phyloP scores from a whole-genome alignment of 1,139 yeast genomes.

The Saccharomyces pastorianus region DNA sequence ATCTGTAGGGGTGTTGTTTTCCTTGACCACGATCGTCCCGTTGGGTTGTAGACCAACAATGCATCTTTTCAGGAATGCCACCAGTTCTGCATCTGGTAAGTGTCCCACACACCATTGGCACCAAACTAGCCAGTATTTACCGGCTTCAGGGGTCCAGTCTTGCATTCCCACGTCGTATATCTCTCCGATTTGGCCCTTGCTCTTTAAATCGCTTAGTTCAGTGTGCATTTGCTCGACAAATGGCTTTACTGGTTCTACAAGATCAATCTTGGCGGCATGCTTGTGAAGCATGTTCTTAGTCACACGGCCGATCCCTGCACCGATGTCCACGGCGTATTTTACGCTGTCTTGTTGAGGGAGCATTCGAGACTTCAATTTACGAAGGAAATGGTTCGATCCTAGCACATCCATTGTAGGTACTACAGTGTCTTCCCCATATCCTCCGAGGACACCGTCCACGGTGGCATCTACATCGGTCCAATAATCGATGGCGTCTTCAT shows the following conservation, averaged over 20 bases:
- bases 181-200: constrained; percentile 63
- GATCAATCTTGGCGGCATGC: constrained; percentile 70
- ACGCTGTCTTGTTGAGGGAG: constrained; percentile 44
- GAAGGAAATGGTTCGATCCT: constrained; percentile 75
- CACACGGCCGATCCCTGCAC: constrained; percentile 94
- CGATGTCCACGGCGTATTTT: constrained; percentile 72
- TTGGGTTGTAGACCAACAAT: constrained; percentile 58
- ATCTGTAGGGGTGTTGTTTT: constrained; percentile 60
- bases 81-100: constrained; percentile 70
- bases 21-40: constrained; percentile 82
- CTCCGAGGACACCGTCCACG: constrained; percentile 91
- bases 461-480: constrained; percentile 88
- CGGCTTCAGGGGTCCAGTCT: constrained; percentile 65
- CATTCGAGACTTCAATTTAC: constrained; percentile 66
- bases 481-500: constrained; percentile 73
- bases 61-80: constrained; percentile 66
- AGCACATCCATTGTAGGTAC: constrained; percentile 87
- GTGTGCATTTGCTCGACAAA: constrained; percentile 68
- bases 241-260: constrained; percentile 82
- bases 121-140: constrained; percentile 85
- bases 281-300: constrained; percentile 76
- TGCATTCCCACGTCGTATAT: constrained; percentile 82
- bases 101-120: constrained; percentile 99
- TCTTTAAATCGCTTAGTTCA: constrained; percentile 49
- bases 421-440: constrained; percentile 79